phyloP scores from a whole-genome alignment of 805 yeast genomes.

The Candida hispaniensis region DNA sequence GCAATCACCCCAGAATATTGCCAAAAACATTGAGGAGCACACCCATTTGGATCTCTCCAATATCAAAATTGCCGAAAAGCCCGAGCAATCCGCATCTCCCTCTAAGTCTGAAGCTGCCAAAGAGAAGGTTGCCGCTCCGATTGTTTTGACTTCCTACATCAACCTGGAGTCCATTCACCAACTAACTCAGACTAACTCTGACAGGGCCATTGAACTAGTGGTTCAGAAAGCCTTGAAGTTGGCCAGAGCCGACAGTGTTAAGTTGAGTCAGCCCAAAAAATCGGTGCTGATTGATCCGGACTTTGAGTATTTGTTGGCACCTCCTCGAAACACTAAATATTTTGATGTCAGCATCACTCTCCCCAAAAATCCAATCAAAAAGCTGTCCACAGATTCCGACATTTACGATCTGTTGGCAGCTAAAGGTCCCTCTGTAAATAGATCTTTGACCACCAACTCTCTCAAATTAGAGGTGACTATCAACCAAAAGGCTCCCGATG shows the following conservation, averaged over 20 bases:
- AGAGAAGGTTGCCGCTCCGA: slow-evolving; percentile 20
- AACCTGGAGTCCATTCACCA: slow-evolving; percentile 19
- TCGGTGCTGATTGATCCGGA: slow-evolving; percentile 44
- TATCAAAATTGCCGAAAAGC: slow-evolving; percentile 30
- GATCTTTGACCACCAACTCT: slow-evolving; percentile 20
- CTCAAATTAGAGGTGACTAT: slow-evolving; percentile 25
- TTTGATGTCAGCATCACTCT: slow-evolving; percentile 32
- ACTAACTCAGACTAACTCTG: slow-evolving; percentile 26
- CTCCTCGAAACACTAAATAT: slow-evolving; percentile 24
- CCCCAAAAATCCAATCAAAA: slow-evolving; percentile 21
- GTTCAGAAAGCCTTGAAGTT: slow-evolving; percentile 37
- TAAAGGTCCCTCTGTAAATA: slow-evolving; percentile 19
- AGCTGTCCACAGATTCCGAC: slow-evolving; percentile 20
- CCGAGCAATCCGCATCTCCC: neutral
- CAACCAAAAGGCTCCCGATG: slow-evolving; percentile 27
- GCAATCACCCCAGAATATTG: slow-evolving; percentile 43
- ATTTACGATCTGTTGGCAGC: slow-evolving; percentile 28
- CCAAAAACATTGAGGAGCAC: slow-evolving; percentile 42
- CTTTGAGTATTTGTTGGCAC: slow-evolving; percentile 49
- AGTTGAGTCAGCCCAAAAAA: slow-evolving; percentile 21
- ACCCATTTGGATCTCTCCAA: slow-evolving; percentile 65
- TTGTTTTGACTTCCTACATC: slow-evolving; percentile 16
- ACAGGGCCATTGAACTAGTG: too few relatives aligned
- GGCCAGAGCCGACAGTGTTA: slow-evolving; percentile 31
- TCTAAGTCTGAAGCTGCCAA: slow-evolving; percentile 18